A percentile compares a stretch with the other conserved stretches of the same genome.
Evolutionary conservation across 202 grass and related monocot species (phyloP).

Genomic region (Dendrocalamus latiflorus): DNA sequence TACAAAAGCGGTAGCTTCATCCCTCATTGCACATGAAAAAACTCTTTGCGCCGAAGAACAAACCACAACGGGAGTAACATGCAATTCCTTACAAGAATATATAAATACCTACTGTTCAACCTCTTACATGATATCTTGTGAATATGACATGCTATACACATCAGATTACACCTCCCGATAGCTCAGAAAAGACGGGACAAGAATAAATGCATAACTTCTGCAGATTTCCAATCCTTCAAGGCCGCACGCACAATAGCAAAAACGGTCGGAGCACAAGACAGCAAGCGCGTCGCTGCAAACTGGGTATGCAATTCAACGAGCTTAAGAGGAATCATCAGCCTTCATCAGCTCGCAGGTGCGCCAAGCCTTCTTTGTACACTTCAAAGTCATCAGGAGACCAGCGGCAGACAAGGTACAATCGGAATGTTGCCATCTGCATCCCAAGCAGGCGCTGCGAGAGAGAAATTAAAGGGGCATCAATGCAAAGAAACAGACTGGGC

Average conservation of each 20-base stretch:
- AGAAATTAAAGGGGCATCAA: background rate
- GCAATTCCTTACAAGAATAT: no score
- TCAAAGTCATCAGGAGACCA: slow-evolving; percentile 77
- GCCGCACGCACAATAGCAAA: background rate
- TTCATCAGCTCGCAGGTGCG: slow-evolving; percentile 15
- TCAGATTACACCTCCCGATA: background rate
- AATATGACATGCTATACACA: background rate
- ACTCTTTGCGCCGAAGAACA: no score
- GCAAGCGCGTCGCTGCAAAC: background rate
- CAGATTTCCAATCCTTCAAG: background rate
- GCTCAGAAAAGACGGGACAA: background rate
- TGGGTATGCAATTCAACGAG: no score
- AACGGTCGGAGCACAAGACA: background rate
- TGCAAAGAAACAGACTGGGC: background rate
- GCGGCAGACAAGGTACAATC: slow-evolving; percentile 65
- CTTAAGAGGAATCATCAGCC: slow-evolving; percentile 24
- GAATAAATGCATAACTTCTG: background rate
- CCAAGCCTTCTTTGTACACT: slow-evolving; percentile 63
- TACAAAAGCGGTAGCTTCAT: no score
- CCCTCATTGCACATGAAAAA: no score
- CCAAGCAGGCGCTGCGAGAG: slow-evolving; percentile 51
- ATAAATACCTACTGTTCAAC: background rate
- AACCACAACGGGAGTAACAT: no score
- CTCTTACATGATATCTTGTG: background rate
- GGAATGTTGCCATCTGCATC: slow-evolving; percentile 78